Conservation (phyloP, 1,139 yeast species). For the Saccharomycopsis crataegensis region DNA sequence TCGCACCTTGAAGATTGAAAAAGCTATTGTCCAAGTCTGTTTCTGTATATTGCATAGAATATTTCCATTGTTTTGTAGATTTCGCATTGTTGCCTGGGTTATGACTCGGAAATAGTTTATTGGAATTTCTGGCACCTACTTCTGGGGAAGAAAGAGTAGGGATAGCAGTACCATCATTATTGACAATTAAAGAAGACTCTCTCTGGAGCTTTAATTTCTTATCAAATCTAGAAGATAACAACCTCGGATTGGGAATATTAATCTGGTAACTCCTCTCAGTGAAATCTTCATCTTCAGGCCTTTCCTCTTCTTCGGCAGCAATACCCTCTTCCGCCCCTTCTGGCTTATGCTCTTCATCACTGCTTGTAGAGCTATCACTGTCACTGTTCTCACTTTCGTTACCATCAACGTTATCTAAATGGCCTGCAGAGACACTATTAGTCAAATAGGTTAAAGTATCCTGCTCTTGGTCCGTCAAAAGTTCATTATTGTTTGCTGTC, state of each 20-base stretch:
- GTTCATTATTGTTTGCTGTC: no score
- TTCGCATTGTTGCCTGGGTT: neutral
- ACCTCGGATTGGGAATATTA: conserved; percentile 8
- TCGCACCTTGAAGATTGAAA: neutral
- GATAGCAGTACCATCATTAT: neutral
- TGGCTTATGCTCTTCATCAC: neutral
- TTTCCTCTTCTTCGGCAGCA: neutral
- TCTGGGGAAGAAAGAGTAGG: neutral
- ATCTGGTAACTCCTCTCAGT: neutral
- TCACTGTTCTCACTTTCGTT: neutral
- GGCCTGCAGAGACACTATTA: neutral
- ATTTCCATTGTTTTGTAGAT: neutral
- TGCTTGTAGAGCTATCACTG: neutral
- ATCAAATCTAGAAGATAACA: conserved; percentile 7
- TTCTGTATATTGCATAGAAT: neutral
- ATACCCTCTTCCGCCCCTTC: neutral
- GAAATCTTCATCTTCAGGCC: neutral
- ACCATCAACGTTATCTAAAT: neutral
- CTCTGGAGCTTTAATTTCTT: conserved; percentile 15
- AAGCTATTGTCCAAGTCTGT: neutral
- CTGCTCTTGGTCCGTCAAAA: no score
- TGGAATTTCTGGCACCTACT: neutral
- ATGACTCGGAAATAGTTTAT: neutral
- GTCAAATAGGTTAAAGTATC: no score
- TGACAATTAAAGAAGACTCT: conserved; percentile 2